Base-by-base conservation (phyloP, 176 grass and related monocot genomes). In the Cymbopogon citratus region DNA sequence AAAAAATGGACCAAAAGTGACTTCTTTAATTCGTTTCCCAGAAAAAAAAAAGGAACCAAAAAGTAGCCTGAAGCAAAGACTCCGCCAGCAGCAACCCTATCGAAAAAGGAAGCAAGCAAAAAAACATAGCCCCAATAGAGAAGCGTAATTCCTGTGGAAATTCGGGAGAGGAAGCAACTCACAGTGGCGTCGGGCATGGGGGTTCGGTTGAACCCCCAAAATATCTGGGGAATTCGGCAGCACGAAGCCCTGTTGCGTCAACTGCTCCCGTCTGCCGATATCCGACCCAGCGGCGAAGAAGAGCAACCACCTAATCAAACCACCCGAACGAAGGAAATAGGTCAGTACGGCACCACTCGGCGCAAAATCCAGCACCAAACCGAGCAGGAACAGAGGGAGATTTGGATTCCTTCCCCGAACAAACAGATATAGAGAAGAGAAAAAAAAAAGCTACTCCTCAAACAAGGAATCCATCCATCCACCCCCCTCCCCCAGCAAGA, bases 171-270 rank as follows among this genome's bases (percentile, higher is more conserved):
- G 65, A 70, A 66, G 57, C 21, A 71, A 76, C 83, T 85, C 71
- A 89, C 87, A 5, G 77, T 10, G 31, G 43, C 63, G 63, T 68
- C 21, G 44, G 77, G 63, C 77, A 80, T 80, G 77, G 63, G 43
- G 12, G 63, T 15, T 67, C 77, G n/a, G 10, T 24, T 34, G 43
- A 67, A 67, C 28, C 77, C 77, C 77, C 43, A 16, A 33, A 67
- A 67, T 35, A 25, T 12, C 28, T 5, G 12, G 6, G 28, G 63
- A 67, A 67, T 80, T 80, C 63, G 28, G 77, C 63, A 51, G 28
- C 77, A 36, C 63, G 44, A 15, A 24, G 28, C 28, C 19, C 43
- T 35, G 14, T 3, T 7, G 10, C 77, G 63, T 80, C 62, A 66
- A 66, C 63, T 14, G 28, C 77, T 24, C 7, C 44, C 63, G 77